These are phyloP conservation scores for Exophiala phaeomuriformis DNA, from an alignment of 2,329 filamentous ascomycete genomes.

Conservation along the genomic window DNA sequence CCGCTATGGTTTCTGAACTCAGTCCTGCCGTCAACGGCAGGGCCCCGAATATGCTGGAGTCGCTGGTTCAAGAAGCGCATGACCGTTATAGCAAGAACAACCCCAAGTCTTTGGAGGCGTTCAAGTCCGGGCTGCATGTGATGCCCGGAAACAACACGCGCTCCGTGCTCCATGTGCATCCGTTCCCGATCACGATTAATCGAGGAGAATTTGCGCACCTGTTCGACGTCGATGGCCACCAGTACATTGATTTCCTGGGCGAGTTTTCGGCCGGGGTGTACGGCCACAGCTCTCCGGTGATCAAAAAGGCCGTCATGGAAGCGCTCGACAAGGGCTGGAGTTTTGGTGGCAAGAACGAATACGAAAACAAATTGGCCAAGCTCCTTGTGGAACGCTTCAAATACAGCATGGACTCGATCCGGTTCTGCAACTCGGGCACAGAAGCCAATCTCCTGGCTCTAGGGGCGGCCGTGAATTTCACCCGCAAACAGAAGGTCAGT, in stretches of 20 bases:
- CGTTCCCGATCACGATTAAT: too few species aligned
- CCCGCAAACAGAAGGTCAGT: slow-evolving; percentile 3
- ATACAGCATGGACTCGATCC: slow-evolving; percentile 44
- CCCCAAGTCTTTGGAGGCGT: too few species aligned
- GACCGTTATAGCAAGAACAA: too few species aligned
- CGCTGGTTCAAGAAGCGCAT: too few species aligned
- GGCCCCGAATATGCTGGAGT: too few species aligned
- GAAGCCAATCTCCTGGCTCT: slow-evolving; percentile 58
- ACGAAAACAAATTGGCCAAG: slow-evolving; percentile 48
- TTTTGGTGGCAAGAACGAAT: slow-evolving; percentile 47
- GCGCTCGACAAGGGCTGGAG: slow-evolving; percentile 47
- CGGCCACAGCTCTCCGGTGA: slow-evolving; percentile 55
- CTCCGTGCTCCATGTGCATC: too few species aligned
- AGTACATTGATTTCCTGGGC: slow-evolving; percentile 54
- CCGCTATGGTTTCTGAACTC: too few species aligned
- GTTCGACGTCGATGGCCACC: slow-evolving; percentile 29
- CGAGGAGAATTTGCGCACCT: too few species aligned
- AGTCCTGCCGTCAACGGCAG: too few species aligned
- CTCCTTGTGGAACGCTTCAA: slow-evolving; percentile 49
- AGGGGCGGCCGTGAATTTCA: slow-evolving; percentile 31
- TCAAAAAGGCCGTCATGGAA: slow-evolving; percentile 44
- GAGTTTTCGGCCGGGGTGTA: slow-evolving; percentile 61
- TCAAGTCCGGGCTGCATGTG: too few species aligned
- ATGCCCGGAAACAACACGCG: too few species aligned
- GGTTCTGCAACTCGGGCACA: slow-evolving; percentile 60